Evolutionary conservation across 768 basidiomycete genomes (phyloP), one percentile per base, ranked within the genome.

Genomic region (Fistulinella prunicolor): DNA sequence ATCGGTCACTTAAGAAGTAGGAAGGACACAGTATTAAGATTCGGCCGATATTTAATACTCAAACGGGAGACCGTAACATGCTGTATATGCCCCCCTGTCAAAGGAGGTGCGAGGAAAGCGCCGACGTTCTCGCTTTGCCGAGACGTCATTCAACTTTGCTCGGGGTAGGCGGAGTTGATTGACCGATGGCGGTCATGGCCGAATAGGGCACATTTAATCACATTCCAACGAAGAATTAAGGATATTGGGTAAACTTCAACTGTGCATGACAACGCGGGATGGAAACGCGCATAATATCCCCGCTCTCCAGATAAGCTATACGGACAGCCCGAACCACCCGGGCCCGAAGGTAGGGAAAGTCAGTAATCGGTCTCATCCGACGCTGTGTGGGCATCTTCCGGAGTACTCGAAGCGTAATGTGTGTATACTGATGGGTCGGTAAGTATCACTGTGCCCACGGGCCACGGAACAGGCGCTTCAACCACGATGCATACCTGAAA

Each of bases 1-100:
- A 35, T 36, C 35, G 21, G 46, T 34, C 38, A 46, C 30, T 58
- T 64, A 54, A 54, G 38, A 54, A 47, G 35, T n/a, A n/a, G n/a
- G n/a, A n/a, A n/a, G n/a, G n/a, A n/a, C n/a, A n/a, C n/a, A n/a
- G 37, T 46, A 16, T 28, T 26, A 37, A 3, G 22, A n/a, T 39
- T 14, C 21, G 8, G n/a, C 49, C 52, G 50, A 50, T 34, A 29
- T 41, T 23, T 10, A 24, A 17, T 10, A 23, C 2, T 49, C 14
- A 38, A 32, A 22, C 20, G 43, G 45, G 3, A 28, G 36, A 10
- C 32, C 34, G 9, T 29, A 41, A 7, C 10, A 44, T 54, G 49
- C 55, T 55, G 58, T 62, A 54, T 20, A 34, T 20, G 30, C 42
- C 21, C 42, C 30, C 32, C 24, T 35, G 23, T 35, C 16, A 36